A percentile compares a stretch with the other conserved stretches of the same genome.
These are phyloP conservation scores for Mycotypha africana DNA, from an alignment of 371 early-diverging fungal species.

Conservation along the genomic window DNA sequence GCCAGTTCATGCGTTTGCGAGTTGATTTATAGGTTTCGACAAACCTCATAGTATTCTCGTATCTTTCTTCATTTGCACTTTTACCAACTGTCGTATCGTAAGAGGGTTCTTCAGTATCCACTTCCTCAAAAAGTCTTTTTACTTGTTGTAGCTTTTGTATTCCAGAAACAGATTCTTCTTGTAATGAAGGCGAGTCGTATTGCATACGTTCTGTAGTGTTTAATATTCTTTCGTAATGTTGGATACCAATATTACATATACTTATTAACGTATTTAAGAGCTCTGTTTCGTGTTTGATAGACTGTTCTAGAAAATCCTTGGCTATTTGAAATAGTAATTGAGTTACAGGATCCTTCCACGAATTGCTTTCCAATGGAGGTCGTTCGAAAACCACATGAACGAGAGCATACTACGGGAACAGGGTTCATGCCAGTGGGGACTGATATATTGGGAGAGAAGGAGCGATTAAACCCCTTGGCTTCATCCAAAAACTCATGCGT, in stretches of 20 bases:
- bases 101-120: constrained; percentile 11
- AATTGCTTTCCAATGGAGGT: constrained; percentile 2
- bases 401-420: too few relatives aligned
- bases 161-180: constrained; percentile 13
- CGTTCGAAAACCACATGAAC: too few relatives aligned
- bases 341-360: not conserved
- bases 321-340: not conserved
- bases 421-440: too few relatives aligned
- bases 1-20: constrained; percentile 12
- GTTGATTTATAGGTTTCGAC: constrained; percentile 12
- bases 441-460: too few relatives aligned
- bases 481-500: too few relatives aligned
- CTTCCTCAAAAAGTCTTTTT: constrained; percentile 8
- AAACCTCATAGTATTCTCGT: constrained; percentile 12
- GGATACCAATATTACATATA: constrained; percentile 11
- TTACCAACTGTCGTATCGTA: constrained; percentile 8
- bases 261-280: constrained; percentile 6
- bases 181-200: constrained; percentile 10
- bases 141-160: constrained; percentile 10
- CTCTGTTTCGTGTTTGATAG: constrained; percentile 8
- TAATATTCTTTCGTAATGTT: constrained; percentile 12
- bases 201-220: constrained; percentile 9
- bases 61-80: constrained; percentile 14
- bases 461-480: too few relatives aligned
- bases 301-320: constrained; percentile 8